These are phyloP conservation scores for Ambispora gerdemannii DNA, from an alignment of 192 early-diverging fungal genomes.

Conservation along the genomic window DNA sequence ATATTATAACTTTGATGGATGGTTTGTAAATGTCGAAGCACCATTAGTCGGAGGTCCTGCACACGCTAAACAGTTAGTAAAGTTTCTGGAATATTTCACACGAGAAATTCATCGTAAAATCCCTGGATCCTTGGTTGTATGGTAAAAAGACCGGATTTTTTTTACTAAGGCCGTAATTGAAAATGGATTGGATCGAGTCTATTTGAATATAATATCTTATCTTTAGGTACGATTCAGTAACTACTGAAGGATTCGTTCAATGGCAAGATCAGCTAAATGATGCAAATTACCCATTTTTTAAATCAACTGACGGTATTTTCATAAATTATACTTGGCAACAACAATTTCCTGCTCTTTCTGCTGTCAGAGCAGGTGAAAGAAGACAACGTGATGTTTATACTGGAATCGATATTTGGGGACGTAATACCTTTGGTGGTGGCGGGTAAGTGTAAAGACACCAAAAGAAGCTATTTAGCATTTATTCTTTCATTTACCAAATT, in stretches of 20 bases:
- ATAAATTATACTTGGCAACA: slow-evolving; percentile 36
- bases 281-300: slow-evolving; percentile 54
- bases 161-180: neutral
- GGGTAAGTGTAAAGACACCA: slow-evolving; percentile 32
- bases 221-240: slow-evolving; percentile 55
- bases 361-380: slow-evolving; percentile 33
- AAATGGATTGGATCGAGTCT: too few species aligned
- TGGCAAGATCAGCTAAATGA: slow-evolving; percentile 60
- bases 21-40: slow-evolving; percentile 65
- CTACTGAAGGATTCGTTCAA: slow-evolving; percentile 41
- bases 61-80: slow-evolving; percentile 33
- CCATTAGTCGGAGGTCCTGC: slow-evolving; percentile 35
- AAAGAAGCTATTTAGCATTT: too few species aligned
- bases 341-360: slow-evolving; percentile 33
- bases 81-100: slow-evolving; percentile 48
- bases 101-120: slow-evolving; percentile 45
- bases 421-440: slow-evolving; percentile 57
- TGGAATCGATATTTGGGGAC: slow-evolving; percentile 68
- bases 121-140: slow-evolving; percentile 50
- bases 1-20: slow-evolving; percentile 66
- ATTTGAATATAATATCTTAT: neutral
- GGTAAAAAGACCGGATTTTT: slow-evolving; percentile 40
- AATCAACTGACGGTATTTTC: slow-evolving; percentile 47
- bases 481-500: too few species aligned
- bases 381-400: slow-evolving; percentile 50